Evolutionary conservation across 768 basidiomycete genomes (phyloP).

Genomic region (Termitomyces sp.): DNA sequence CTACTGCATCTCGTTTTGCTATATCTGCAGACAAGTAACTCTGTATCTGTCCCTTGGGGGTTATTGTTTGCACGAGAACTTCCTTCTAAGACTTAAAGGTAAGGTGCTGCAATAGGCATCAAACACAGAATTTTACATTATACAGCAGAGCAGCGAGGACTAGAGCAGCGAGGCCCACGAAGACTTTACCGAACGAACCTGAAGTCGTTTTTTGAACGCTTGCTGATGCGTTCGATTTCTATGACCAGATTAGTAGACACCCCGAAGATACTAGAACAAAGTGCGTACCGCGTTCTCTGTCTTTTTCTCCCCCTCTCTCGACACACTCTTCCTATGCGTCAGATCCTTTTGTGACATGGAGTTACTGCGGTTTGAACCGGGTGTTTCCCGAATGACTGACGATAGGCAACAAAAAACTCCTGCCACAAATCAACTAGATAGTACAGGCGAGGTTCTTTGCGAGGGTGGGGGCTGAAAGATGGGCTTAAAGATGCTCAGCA

Average conservation of each 20-base stretch:
- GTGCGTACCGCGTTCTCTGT: not conserved
- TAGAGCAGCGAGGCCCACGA: slow-evolving; percentile 8
- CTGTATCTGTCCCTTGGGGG: no score
- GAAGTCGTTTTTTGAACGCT: not conserved
- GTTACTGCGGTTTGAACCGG: not conserved
- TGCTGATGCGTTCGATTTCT: not conserved
- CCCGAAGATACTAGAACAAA: not conserved
- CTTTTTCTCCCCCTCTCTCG: not conserved
- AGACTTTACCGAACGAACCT: not conserved
- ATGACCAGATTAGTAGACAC: not conserved
- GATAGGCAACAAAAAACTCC: not conserved
- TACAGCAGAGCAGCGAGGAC: slow-evolving; percentile 9
- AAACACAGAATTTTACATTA: slow-evolving; percentile 2
- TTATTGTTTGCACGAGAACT: no score
- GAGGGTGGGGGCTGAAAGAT: not conserved
- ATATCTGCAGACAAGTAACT: no score
- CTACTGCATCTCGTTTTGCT: no score
- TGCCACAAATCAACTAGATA: not conserved
- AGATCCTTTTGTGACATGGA: slow-evolving; percentile 2
- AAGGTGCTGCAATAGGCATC: not conserved
- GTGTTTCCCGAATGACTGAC: not conserved
- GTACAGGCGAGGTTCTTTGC: not conserved
- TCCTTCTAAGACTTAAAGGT: not conserved
- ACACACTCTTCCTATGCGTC: slow-evolving; percentile 7
- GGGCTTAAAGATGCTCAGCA: not conserved